These are phyloP conservation scores for Histomonas meleagridis DNA, from an alignment of 208 protist species.

Conservation along the genomic window DNA sequence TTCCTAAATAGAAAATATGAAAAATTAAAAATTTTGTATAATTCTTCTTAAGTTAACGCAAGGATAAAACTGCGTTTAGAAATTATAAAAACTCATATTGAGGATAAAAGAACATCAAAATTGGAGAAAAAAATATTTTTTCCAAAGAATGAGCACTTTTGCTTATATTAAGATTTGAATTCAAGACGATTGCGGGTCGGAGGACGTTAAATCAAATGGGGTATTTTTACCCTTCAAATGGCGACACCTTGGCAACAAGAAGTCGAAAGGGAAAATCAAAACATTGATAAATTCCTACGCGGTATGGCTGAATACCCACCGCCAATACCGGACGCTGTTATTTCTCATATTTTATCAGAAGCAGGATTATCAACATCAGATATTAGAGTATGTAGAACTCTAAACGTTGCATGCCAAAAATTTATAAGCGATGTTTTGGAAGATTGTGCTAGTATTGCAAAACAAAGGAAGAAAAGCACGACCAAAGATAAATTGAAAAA, in stretches of 20 bases:
- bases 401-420: constrained; percentile 15
- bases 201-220: no score
- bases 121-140: no score
- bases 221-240: no score
- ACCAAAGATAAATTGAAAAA: constrained; percentile 19
- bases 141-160: no score
- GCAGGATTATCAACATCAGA: not conserved
- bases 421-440: not conserved
- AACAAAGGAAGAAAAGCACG: not conserved
- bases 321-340: constrained; percentile 4
- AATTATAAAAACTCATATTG: no score
- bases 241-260: not conserved
- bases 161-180: no score
- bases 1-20: no score
- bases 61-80: no score
- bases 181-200: no score
- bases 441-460: not conserved
- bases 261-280: not conserved
- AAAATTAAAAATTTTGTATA: no score
- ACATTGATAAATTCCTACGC: not conserved
- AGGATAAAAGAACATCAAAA: no score
- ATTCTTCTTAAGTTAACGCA: no score
- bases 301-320: not conserved
- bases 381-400: not conserved
- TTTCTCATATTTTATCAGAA: constrained; percentile 7